These are phyloP conservation scores for Tephrocybe sp. DNA, from an alignment of 768 basidiomycete species.

Conservation along the genomic window DNA sequence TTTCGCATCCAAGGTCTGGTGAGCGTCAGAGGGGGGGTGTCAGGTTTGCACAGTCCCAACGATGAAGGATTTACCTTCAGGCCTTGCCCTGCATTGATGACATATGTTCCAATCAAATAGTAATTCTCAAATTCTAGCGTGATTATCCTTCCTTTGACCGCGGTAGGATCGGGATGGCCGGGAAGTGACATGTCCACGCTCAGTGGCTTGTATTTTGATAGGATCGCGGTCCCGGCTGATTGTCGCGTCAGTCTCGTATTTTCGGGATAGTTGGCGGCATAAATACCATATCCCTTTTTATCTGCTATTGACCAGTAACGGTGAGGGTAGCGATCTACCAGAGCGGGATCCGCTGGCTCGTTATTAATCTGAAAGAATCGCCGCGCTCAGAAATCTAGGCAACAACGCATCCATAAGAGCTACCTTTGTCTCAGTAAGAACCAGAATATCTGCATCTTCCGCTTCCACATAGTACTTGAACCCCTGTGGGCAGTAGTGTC, in stretches of 20 bases:
- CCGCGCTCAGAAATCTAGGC: background rate
- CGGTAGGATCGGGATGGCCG: conserved; percentile 63
- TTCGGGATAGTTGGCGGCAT: background rate
- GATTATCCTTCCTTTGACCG: conserved; percentile 74
- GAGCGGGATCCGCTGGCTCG: conserved; percentile 55
- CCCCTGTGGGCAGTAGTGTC: conserved; percentile 47
- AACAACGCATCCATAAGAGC: background rate
- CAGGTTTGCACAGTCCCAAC: background rate
- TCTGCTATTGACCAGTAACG: conserved; percentile 75
- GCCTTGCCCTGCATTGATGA: conserved; percentile 77
- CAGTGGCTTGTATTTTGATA: conserved; percentile 76
- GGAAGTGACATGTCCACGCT: conserved; percentile 68
- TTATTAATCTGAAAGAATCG: conserved; percentile 66
- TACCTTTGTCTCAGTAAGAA: conserved; percentile 88
- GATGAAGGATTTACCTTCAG: conserved; percentile 55
- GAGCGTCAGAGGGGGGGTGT: background rate
- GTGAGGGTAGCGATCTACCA: conserved; percentile 64
- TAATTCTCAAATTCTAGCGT: conserved; percentile 76
- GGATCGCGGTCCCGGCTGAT: conserved; percentile 79
- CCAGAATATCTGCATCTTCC: conserved; percentile 82
- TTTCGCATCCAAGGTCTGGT: conserved; percentile 75
- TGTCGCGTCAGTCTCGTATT: background rate
- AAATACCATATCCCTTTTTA: conserved; percentile 78
- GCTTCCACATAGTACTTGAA: conserved; percentile 83
- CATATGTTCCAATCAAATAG: conserved; percentile 80